Conservation (phyloP, 2,329 filamentous ascomycete species). For the Ascochyta clinopodiicola region DNA sequence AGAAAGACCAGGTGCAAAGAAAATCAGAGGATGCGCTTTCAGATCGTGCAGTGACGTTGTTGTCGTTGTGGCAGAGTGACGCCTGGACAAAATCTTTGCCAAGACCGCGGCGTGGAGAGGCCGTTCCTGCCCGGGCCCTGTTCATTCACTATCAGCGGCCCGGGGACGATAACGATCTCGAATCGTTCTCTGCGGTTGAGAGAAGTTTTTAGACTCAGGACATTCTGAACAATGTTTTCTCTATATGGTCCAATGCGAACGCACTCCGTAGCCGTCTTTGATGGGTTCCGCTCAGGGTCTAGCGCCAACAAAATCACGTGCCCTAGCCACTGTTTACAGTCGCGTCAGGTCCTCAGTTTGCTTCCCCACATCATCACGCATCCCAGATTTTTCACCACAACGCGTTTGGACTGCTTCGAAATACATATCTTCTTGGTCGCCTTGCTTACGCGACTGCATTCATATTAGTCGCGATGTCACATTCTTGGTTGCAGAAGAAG, state of each 20-base stretch:
- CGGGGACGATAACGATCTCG: constrained; percentile 18
- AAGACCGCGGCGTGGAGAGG: constrained; percentile 28
- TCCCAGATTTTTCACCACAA: constrained; percentile 22
- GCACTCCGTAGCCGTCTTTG: not conserved
- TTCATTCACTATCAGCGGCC: constrained; percentile 24
- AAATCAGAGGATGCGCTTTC: constrained; percentile 8
- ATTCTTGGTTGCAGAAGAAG: constrained; percentile 79
- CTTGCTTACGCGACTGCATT: constrained; percentile 54
- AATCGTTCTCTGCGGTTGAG: too few species aligned
- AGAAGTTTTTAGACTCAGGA: not conserved
- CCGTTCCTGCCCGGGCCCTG: constrained; percentile 16
- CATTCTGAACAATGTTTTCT: not conserved
- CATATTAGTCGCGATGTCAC: constrained; percentile 61
- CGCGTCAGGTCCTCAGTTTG: constrained; percentile 23
- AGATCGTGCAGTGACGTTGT: constrained; percentile 30
- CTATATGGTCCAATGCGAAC: not conserved
- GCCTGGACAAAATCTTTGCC: constrained; percentile 39
- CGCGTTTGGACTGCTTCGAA: constrained; percentile 23
- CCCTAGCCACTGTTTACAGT: constrained; percentile 33
- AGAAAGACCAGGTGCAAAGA: constrained; percentile 5
- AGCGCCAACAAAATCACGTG: constrained; percentile 26
- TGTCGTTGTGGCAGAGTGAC: constrained; percentile 23
- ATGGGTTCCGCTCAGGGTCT: not conserved
- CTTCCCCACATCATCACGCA: constrained; percentile 33
- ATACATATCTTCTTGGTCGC: constrained; percentile 51